Evolutionary conservation across 1,139 yeast genomes (phyloP).

Genomic region (Nakaseomyces nivariensis): DNA sequence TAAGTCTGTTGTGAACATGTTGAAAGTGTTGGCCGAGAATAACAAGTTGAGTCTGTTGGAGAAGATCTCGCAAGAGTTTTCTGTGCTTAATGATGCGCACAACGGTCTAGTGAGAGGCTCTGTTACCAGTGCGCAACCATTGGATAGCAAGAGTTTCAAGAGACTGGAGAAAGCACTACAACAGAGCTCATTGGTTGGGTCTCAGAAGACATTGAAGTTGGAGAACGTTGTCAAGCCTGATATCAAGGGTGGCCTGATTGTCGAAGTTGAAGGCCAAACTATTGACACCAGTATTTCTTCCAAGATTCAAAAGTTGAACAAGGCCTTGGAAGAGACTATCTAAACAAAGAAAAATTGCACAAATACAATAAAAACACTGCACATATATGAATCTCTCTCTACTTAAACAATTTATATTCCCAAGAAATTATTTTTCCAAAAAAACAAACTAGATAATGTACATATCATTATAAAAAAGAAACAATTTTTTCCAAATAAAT

Average conservation of each 20-base stretch:
- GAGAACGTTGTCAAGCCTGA: constrained; percentile 79
- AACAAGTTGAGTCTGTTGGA: constrained; percentile 74
- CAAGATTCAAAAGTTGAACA: constrained; percentile 82
- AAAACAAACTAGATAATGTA: too few relatives aligned
- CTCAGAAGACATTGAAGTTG: constrained; percentile 76
- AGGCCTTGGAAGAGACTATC: constrained; percentile 74
- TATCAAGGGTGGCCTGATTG: constrained; percentile 90
- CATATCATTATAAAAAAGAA: too few relatives aligned
- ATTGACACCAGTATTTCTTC: constrained; percentile 84
- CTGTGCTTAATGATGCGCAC: constrained; percentile 75
- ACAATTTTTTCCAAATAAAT: too few relatives aligned
- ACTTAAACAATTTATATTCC: neutral
- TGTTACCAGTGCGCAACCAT: constrained; percentile 78
- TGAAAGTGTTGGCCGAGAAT: constrained; percentile 83
- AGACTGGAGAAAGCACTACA: constrained; percentile 75
- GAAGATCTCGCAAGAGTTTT: constrained; percentile 61
- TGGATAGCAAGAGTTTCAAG: constrained; percentile 71
- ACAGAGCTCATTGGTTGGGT: constrained; percentile 72
- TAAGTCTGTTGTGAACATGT: constrained; percentile 68
- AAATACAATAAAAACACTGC: neutral
- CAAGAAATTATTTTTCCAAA: too few relatives aligned
- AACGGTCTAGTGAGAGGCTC: constrained; percentile 89
- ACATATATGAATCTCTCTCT: neutral
- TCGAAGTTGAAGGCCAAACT: constrained; percentile 94
- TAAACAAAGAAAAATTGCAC: constrained; percentile 30